Evolutionary conservation across 75 land plant genomes (phyloP), one percentile per base, ranked within the genome.

Genomic region (Cupressus sempervirens): DNA sequence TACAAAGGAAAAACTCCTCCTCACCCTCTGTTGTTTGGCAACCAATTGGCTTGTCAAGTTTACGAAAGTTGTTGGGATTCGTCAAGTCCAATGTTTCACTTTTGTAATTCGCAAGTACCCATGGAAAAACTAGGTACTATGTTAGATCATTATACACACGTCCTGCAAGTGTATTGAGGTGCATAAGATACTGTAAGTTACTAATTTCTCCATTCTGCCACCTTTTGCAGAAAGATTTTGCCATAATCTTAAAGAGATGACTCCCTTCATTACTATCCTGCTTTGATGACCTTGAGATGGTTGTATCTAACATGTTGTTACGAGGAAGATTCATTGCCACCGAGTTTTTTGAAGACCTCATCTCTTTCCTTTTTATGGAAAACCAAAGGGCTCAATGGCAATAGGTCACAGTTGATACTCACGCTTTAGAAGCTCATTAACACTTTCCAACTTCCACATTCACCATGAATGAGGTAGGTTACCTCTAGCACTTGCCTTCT

Each of bases 181-280:
- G 99, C 99, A 98, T 98, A 50, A 98, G 93, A 85, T 98, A 98
- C 87, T 98, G 99, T 73, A 98, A 98, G 87, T 98, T 98, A 90
- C 99, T 98, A 29, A 98, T 98, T 90, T 98, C 99, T 23, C 99
- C 99, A 94, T 98, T 98, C 87, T 98, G 99, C 99, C 99, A 98
- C 83, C 99, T 89, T 80, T 98, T 98, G 79, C 95, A 95, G 85
- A 98, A 98, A 1, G 99, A 98, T 85, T 96, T 98, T 30, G 99
- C 99, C 96, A 95, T 92, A 80, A 95, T 87, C 88, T 95, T 96
- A 90, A 96, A 98, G 30, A 98, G 95, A 36, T 99, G 93, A 30
- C 98, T 90, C 1, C 97, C 99, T 84, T 98, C 99, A 86, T 85
- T 94, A 87, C 91, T 89, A 52, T 96, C 99, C 83, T 94, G 99